Base-by-base conservation (phyloP, 768 basidiomycete genomes). In the Hebeloma cylindrosporum region DNA sequence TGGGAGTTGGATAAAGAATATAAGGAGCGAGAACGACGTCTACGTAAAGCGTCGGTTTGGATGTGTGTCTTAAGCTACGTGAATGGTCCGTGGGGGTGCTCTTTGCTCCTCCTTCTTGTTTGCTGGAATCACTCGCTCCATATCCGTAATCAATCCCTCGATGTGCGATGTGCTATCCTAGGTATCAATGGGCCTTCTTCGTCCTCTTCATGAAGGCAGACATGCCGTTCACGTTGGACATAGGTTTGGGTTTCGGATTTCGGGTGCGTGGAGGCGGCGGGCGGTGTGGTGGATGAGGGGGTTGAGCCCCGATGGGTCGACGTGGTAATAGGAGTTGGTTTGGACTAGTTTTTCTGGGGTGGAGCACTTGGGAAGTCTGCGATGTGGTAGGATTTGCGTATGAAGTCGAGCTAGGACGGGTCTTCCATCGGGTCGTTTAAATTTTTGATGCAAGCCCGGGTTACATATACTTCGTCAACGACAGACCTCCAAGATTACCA, bases 171-270 rank as follows among this genome's bases (percentile, higher is more conserved):
- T 51, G n/a, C 41, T 51, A 53, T 57, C 11, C 45, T 38, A 11
- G 53, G 50, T 14, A 45, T 55, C 17, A 51, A 45, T 22, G 51
- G 45, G 1, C 45, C 57, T 1, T 60, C 61, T 43, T 63, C 61
- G 16, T 60, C 60, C 30, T 60, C 60, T 40, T 63, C 31, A 58
- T n/a, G 4, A 63, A 36, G 13, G 57, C 60, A 25, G 56, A 49
- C 61, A 63, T 62, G 14, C 41, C 54, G 28, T 55, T 54, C 50
- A 52, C 54, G 31, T 50, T 58, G 33, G 45, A 53, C 11, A 45
- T 46, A 8, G 51, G 40, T 23, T 42, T 49, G 14, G 38, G 37
- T 7, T 34, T 45, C 13, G 48, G 48, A 18, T 48, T 52, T 31
- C 43, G n/a, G n/a, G n/a, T 50, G 28, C 40, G 49, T 45, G 7